These are phyloP conservation scores for Hyphochytrium catenoides DNA, from an alignment of 352 stramenopile genomes.

Conservation along the genomic window DNA sequence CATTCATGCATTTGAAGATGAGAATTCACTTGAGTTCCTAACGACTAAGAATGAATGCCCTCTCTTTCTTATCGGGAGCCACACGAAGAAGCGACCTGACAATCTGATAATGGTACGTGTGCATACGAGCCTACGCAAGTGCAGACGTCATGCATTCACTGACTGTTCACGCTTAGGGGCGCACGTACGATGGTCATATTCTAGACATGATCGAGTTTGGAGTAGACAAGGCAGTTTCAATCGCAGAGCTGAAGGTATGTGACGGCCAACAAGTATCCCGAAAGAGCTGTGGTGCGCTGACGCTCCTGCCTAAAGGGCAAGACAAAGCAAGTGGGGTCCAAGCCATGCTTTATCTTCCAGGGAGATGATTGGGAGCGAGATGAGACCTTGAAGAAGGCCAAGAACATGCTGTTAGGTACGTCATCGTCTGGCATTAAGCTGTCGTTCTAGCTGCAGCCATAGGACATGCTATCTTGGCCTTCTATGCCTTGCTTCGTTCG, in stretches of 20 bases:
- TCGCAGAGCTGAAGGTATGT: constrained; percentile 57
- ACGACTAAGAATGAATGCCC: constrained; percentile 91
- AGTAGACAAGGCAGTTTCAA: constrained; percentile 79
- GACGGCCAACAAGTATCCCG: constrained; percentile 46
- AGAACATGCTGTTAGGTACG: constrained; percentile 62
- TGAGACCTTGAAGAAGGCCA: constrained; percentile 68
- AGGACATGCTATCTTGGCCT: too few relatives aligned
- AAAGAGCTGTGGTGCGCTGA: too few relatives aligned
- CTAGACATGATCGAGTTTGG: constrained; percentile 95
- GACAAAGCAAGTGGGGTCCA: constrained; percentile 74
- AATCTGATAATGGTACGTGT: constrained; percentile 74
- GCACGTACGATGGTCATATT: constrained; percentile 92
- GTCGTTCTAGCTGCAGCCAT: too few relatives aligned
- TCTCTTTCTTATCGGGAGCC: constrained; percentile 82
- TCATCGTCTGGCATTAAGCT: too few relatives aligned
- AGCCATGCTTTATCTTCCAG: constrained; percentile 83
- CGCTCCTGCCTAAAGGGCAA: too few relatives aligned
- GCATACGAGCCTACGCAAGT: not conserved
- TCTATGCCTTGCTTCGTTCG: too few relatives aligned
- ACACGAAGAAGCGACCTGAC: constrained; percentile 97
- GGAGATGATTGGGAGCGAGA: constrained; percentile 81
- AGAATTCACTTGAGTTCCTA: constrained; percentile 76
- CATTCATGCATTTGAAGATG: constrained; percentile 77
- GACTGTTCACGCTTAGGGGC: constrained; percentile 20
- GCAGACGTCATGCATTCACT: not conserved